Evolutionary conservation across 2,329 filamentous ascomycete species (phyloP), one percentile per base, ranked within the genome.

Genomic region (Tolypocladium tundrense): DNA sequence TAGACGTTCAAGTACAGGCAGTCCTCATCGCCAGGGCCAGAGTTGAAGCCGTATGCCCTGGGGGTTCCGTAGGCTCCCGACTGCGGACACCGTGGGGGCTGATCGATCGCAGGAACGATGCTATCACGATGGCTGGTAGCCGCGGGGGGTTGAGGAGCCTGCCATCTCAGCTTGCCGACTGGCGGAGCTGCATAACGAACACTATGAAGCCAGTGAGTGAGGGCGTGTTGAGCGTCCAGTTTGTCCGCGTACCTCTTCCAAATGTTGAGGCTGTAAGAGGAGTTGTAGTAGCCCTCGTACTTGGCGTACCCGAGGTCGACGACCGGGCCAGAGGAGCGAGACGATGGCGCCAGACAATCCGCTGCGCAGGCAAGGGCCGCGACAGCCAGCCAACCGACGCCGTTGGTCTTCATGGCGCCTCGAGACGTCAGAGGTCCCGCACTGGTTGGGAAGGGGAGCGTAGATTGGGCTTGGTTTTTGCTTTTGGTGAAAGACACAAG

Each of bases 1-100:
- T 74, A 73, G 2, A 79, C 72, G 59, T 79, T 77, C 7, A 79
- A 65, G 60, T 76, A 76, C 1, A 79, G 63, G 56, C 77, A 79
- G 59, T 79, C 77, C 60, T 79, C 77, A 19, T 72, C 66, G 3
- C 69, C 71, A 1, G 65, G 64, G 19, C 66, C 57, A 50, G 61
- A 65, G 2, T 63, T 58, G 9, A 62, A 60, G 21, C 65, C 60
- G 33, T 68, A 62, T 0, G 63, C 53, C 9, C 57, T 27, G 0
- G 69, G 69, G 1, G 65, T 60, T 3, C 66, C 68, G 39, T 68
- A 70, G 14, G 64, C 64, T 3, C 59, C 65, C 4, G 69, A 74
- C 48, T 66, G 62, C 27, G 65, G 70, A 56, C 67, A 63, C 40
- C 63, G 56, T 35, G 66, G 66, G 1, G 66, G 70, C 13, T 68